Evolutionary conservation across 1,139 yeast species (phyloP).

Genomic region (Suhomyces taliae): DNA sequence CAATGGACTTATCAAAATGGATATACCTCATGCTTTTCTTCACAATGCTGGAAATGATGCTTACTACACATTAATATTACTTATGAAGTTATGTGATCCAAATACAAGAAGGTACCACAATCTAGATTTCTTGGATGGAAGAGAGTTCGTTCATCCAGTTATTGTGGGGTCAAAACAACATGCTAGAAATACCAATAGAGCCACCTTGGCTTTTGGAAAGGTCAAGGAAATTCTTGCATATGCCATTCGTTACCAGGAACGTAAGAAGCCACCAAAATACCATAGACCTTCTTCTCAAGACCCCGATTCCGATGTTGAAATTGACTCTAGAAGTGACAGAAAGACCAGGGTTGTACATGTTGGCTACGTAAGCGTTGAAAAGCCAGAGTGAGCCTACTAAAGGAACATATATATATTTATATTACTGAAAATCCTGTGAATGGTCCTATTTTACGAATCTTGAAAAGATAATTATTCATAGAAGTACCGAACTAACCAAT

Average conservation of each 20-base stretch:
- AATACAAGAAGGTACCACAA: slow-evolving; percentile 33
- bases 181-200: not conserved
- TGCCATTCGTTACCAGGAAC: not conserved
- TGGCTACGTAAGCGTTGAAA: no score
- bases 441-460: no score
- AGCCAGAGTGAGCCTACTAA: no score
- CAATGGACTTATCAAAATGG: slow-evolving; percentile 49
- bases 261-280: not conserved
- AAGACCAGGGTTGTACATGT: no score
- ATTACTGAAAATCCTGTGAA: no score
- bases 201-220: not conserved
- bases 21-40: slow-evolving; percentile 60
- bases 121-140: slow-evolving; percentile 20
- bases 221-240: not conserved
- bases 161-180: not conserved
- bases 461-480: no score
- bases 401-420: no score
- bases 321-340: no score
- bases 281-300: not conserved
- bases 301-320: no score
- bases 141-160: not conserved
- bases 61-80: slow-evolving; percentile 59
- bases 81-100: slow-evolving; percentile 58
- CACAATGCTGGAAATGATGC: slow-evolving; percentile 90
- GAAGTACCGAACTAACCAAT: no score